Conservation (phyloP, 805 yeast species). For the Blastobotrys peoriensis region DNA sequence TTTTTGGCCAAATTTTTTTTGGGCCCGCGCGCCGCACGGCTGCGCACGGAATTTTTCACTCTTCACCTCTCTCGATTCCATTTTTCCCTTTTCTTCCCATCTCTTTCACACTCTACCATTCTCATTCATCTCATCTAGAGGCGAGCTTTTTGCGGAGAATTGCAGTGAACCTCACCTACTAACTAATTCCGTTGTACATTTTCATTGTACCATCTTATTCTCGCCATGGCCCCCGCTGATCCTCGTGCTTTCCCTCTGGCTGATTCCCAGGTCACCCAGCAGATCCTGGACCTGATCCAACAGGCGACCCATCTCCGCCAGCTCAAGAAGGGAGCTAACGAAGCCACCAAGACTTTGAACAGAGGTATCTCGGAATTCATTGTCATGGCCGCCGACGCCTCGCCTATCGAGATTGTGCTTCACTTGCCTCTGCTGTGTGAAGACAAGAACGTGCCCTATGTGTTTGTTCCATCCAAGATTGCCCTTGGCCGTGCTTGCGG, state of each 20-base stretch:
- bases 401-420: slow-evolving; percentile 96
- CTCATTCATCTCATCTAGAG: slow-evolving; percentile 16
- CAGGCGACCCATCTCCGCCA: slow-evolving; percentile 98
- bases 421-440: slow-evolving; percentile 97
- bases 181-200: no score
- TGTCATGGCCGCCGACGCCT: slow-evolving; percentile 99
- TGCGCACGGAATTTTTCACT: slow-evolving; percentile 3
- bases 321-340: slow-evolving; percentile 99
- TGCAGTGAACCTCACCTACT: slow-evolving; percentile 2
- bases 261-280: slow-evolving; percentile 91
- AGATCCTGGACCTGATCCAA: slow-evolving; percentile 95
- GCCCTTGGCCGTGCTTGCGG: slow-evolving; percentile 99
- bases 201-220: no score
- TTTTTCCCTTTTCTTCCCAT: no score
- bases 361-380: slow-evolving; percentile 99
- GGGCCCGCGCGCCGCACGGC: no score
- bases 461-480: slow-evolving; percentile 95
- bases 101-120: background rate
- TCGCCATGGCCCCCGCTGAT: slow-evolving; percentile 83
- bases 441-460: slow-evolving; percentile 99
- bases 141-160: slow-evolving; percentile 27
- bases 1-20: no score
- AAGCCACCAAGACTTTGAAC: slow-evolving; percentile 98
- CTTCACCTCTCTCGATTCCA: slow-evolving; percentile 7
- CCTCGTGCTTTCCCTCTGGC: slow-evolving; percentile 99